These are phyloP conservation scores for Aspergillus oerlinghausenensis DNA, from an alignment of 2,329 filamentous ascomycete genomes.

Conservation along the genomic window DNA sequence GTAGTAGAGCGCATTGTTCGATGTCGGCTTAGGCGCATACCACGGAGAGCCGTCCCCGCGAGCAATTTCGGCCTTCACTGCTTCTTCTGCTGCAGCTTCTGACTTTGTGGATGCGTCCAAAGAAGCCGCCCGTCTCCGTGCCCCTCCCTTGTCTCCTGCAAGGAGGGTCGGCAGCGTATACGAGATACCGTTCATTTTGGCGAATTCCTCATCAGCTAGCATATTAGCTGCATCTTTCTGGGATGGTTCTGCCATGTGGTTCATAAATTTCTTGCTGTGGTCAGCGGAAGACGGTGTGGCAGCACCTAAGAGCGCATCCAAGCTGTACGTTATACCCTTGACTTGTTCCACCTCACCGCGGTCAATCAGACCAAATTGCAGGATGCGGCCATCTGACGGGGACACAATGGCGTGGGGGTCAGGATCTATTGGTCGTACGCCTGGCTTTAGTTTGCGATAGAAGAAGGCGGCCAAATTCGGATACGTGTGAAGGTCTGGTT, in stretches of 20 bases:
- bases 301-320: slow-evolving; percentile 81
- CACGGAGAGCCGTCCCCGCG: slow-evolving; percentile 60
- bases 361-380: slow-evolving; percentile 89
- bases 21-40: slow-evolving; percentile 62
- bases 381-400: slow-evolving; percentile 82
- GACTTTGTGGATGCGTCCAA: slow-evolving; percentile 70
- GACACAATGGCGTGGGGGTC: slow-evolving; percentile 76
- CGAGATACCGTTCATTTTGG: slow-evolving; percentile 86
- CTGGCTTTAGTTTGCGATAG: slow-evolving; percentile 89
- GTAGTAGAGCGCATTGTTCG: slow-evolving; percentile 75
- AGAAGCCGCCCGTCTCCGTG: slow-evolving; percentile 48
- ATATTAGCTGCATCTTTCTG: slow-evolving; percentile 59
- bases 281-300: slow-evolving; percentile 46
- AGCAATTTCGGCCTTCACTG: slow-evolving; percentile 79
- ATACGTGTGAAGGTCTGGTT: slow-evolving; percentile 82
- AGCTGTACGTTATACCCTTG: slow-evolving; percentile 95
- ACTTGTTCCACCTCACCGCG: slow-evolving; percentile 96
- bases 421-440: slow-evolving; percentile 76
- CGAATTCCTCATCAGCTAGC: slow-evolving; percentile 84
- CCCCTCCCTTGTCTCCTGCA: slow-evolving; percentile 56
- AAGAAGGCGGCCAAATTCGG: slow-evolving; percentile 96
- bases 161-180: slow-evolving; percentile 88
- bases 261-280: slow-evolving; percentile 33
- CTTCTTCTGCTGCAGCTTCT: slow-evolving; percentile 68
- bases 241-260: slow-evolving; percentile 28